Conservation (phyloP, 345 rosid species). For the Ailanthus altissimus region DNA sequence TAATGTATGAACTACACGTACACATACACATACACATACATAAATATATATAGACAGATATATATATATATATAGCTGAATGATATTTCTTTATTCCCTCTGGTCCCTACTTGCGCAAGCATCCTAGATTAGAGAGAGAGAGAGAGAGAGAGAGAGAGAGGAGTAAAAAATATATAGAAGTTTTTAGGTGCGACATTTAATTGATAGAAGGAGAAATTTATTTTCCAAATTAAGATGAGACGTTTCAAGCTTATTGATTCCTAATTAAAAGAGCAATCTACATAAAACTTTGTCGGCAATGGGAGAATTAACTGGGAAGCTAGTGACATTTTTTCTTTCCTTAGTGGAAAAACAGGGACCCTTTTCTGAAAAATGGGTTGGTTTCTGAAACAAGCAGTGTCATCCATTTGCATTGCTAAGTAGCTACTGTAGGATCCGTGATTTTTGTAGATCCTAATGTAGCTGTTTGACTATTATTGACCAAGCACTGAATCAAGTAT, state of each 20-base stretch:
- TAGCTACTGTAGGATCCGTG: background rate
- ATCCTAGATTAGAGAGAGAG: background rate
- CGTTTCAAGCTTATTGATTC: background rate
- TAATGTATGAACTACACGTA: too few relatives aligned
- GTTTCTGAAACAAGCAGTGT: background rate
- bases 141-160: background rate
- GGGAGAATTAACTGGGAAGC: background rate
- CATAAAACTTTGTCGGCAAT: background rate
- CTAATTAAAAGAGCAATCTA: background rate
- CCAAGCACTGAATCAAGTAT: conserved; percentile 3
- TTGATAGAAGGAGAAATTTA: background rate
- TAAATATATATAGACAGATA: too few relatives aligned
- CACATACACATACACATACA: too few relatives aligned
- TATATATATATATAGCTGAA: background rate
- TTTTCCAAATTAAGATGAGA: background rate
- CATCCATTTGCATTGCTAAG: background rate
- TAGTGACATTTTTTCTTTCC: background rate
- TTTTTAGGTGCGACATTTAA: too few relatives aligned
- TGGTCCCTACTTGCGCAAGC: background rate
- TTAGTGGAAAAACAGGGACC: background rate
- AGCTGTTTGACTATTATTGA: conserved; percentile 24
- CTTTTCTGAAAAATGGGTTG: background rate
- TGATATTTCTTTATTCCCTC: background rate
- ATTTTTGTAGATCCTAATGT: too few relatives aligned
- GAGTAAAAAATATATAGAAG: too few relatives aligned